Evolutionary conservation across 371 early-diverging fungal species (phyloP).

Genomic region (Massospora cicadina): DNA sequence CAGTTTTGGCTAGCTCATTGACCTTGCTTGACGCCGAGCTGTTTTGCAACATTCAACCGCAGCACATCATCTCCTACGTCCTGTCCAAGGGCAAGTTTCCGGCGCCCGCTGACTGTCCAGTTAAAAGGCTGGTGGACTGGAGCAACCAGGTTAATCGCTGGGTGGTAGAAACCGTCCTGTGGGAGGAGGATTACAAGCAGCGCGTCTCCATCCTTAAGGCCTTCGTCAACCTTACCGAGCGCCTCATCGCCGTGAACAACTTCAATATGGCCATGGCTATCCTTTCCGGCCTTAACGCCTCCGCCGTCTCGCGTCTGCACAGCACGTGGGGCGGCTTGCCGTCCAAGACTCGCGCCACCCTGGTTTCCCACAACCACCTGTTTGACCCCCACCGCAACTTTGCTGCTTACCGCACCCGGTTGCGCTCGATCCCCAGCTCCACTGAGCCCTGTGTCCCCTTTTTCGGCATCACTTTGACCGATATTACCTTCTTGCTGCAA

Average conservation of each 20-base stretch:
- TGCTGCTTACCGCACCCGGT: conserved; percentile 62
- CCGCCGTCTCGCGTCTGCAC: conserved; percentile 50
- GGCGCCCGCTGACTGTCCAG: not conserved
- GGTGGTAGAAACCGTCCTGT: conserved; percentile 67
- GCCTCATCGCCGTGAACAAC: conserved; percentile 16
- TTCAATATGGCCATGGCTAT: conserved; percentile 66
- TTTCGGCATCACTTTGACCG: conserved; percentile 70
- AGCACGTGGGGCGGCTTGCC: conserved; percentile 45
- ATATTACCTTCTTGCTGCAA: conserved; percentile 84
- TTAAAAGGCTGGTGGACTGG: conserved; percentile 5
- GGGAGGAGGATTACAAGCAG: conserved; percentile 59
- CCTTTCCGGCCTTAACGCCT: conserved; percentile 51
- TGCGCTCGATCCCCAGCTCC: conserved; percentile 33
- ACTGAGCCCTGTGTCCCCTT: conserved; percentile 87
- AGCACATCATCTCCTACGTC: not conserved
- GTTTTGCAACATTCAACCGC: not conserved
- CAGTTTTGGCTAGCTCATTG: not conserved
- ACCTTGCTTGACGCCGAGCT: not conserved
- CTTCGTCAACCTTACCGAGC: conserved; percentile 71
- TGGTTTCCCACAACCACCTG: not conserved
- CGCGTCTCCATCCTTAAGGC: conserved; percentile 55
- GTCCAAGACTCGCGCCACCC: not conserved
- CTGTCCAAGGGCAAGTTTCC: not conserved
- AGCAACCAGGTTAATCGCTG: conserved; percentile 49
- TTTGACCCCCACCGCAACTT: conserved; percentile 59